These are phyloP conservation scores for Leccinum subtestaceum DNA, from an alignment of 768 basidiomycete genomes.

Conservation along the genomic window DNA sequence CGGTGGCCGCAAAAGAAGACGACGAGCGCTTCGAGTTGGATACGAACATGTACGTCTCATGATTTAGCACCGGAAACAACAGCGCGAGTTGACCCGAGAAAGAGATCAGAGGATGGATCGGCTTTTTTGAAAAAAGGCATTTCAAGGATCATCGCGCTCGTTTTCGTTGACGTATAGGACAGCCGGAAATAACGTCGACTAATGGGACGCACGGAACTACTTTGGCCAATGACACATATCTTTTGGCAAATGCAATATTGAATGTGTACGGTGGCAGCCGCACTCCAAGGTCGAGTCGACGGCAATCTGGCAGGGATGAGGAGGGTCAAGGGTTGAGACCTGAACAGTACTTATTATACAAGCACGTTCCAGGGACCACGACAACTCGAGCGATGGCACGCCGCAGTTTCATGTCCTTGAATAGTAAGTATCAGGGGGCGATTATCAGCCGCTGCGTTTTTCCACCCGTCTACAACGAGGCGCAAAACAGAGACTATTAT, in stretches of 20 bases:
- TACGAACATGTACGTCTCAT: not conserved
- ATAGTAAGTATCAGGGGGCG: not conserved
- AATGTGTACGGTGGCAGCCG: constrained; percentile 21
- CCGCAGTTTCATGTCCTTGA: constrained; percentile 6
- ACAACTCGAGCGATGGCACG: constrained; percentile 5
- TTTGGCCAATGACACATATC: not conserved
- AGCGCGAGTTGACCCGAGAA: constrained; percentile 7
- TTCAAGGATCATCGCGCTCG: not conserved
- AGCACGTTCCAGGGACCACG: constrained; percentile 21
- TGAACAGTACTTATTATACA: not conserved
- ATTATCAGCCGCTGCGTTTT: not conserved
- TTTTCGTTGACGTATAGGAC: not conserved
- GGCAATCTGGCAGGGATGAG: constrained; percentile 10
- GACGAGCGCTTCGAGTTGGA: not conserved
- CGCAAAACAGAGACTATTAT: not conserved
- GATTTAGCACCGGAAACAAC: not conserved
- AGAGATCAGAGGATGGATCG: not conserved
- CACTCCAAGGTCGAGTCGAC: not conserved
- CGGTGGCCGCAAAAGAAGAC: not conserved
- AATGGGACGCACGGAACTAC: not conserved
- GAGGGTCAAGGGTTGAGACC: constrained; percentile 18
- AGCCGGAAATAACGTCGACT: constrained; percentile 11
- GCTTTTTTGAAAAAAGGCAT: not conserved
- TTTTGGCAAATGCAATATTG: not conserved
- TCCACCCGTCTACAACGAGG: not conserved